phyloP scores from a whole-genome alignment of 1,139 yeast genomes.

The Protomyces gravidus region DNA sequence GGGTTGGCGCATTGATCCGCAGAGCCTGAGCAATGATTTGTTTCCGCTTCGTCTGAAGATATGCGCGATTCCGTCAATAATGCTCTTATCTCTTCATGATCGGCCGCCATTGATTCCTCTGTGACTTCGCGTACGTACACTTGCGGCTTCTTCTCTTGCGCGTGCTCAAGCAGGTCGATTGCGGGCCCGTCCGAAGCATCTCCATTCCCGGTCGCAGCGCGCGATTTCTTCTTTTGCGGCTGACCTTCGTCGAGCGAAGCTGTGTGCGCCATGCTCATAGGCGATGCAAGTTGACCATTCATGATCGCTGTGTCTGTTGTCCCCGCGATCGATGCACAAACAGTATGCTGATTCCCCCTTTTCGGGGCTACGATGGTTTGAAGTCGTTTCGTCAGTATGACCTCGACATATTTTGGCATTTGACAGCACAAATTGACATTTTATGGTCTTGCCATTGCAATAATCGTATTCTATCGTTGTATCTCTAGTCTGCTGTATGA shows the following conservation, averaged over 20 bases:
- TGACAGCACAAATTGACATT: no score
- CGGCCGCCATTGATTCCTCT: neutral
- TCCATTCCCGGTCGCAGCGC: neutral
- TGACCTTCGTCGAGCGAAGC: neutral
- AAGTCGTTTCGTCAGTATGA: no score
- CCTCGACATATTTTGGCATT: no score
- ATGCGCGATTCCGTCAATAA: neutral
- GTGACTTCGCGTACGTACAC: neutral
- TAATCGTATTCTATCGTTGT: no score
- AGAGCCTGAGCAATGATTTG: neutral
- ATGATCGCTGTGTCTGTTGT: neutral
- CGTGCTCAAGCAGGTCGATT: neutral
- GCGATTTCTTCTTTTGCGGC: slow-evolving; percentile 1
- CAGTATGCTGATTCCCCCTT: no score
- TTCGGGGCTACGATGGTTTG: no score
- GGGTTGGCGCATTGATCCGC: neutral
- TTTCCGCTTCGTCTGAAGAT: neutral
- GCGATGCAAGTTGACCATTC: neutral
- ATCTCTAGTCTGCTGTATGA: no score
- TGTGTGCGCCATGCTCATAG: neutral
- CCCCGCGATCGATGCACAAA: no score
- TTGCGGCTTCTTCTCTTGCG: neutral
- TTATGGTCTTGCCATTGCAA: no score
- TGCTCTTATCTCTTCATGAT: neutral
- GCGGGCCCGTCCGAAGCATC: no score